Evolutionary conservation across 495 filamentous ascomycete genomes (phyloP).

Genomic region (Patellaria atrata): DNA sequence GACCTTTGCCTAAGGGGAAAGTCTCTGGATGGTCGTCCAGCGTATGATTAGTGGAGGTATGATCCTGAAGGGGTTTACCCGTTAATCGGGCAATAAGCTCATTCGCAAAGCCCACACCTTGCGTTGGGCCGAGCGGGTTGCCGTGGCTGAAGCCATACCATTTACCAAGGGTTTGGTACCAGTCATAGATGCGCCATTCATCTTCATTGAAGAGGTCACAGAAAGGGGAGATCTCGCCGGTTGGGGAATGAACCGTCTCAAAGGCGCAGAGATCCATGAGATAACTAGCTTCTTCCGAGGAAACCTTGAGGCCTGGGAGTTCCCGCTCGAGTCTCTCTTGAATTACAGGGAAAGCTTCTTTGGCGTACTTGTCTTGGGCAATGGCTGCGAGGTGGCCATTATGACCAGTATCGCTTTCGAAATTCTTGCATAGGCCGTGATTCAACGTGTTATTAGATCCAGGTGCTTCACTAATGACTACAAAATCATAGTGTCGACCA

Average conservation of each 20-base stretch:
- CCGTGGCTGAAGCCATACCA: constrained; percentile 69
- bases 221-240: constrained; percentile 41
- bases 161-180: constrained; percentile 59
- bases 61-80: constrained; percentile 45
- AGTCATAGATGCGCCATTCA: constrained; percentile 66
- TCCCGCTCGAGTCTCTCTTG: constrained; percentile 43
- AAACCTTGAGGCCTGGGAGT: constrained; percentile 47
- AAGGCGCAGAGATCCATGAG: constrained; percentile 84
- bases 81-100: constrained; percentile 75
- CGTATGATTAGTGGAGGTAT: constrained; percentile 58
- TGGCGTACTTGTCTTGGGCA: constrained; percentile 39
- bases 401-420: no score
- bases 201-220: constrained; percentile 52
- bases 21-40: constrained; percentile 44
- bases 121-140: constrained; percentile 60
- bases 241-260: constrained; percentile 46
- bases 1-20: constrained; percentile 47
- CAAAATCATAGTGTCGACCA: no score
- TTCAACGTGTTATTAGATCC: constrained; percentile 65
- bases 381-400: constrained; percentile 31
- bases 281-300: constrained; percentile 40
- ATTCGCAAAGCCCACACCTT: constrained; percentile 72
- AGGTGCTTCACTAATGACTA: constrained; percentile 48
- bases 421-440: constrained; percentile 51
- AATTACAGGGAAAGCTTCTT: constrained; percentile 47